phyloP scores from a whole-genome alignment of 805 yeast species.

The Cyberlindnera samutprakarnensis region DNA sequence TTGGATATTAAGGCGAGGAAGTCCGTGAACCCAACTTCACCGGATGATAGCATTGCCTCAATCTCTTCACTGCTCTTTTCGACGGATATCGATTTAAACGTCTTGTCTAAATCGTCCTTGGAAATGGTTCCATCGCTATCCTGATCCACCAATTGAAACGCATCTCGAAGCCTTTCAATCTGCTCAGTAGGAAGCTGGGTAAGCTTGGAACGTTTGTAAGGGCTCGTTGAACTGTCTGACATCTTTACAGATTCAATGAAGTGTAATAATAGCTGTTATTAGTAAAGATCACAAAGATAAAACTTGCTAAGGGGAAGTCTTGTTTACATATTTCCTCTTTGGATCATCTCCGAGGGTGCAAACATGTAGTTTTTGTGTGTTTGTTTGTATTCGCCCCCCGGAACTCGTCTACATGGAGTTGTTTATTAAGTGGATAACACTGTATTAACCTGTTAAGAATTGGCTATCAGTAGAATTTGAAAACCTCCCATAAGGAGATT shows the following conservation, averaged over 20 bases:
- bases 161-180: conserved; percentile 58
- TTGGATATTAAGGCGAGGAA: conserved; percentile 57
- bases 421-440: no score
- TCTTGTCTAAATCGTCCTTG: conserved; percentile 43
- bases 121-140: conserved; percentile 69
- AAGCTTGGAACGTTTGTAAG: conserved; percentile 12
- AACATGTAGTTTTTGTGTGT: no score
- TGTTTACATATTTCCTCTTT: no score
- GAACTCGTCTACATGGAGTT: no score
- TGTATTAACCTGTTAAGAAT: no score
- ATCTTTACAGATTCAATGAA: no score
- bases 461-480: conserved; percentile 27
- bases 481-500: conserved; percentile 49
- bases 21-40: conserved; percentile 43
- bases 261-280: no score
- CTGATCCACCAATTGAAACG: conserved; percentile 75
- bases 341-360: no score
- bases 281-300: no score
- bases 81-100: conserved; percentile 47
- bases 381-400: no score
- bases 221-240: no score
- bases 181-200: conserved; percentile 51
- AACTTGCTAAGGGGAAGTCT: no score
- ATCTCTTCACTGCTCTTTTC: conserved; percentile 34
- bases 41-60: conserved; percentile 33